A percentile compares a stretch with the other conserved stretches of the same genome.
Conservation (phyloP, 306 rosid species). For the Urtica urens region DNA sequence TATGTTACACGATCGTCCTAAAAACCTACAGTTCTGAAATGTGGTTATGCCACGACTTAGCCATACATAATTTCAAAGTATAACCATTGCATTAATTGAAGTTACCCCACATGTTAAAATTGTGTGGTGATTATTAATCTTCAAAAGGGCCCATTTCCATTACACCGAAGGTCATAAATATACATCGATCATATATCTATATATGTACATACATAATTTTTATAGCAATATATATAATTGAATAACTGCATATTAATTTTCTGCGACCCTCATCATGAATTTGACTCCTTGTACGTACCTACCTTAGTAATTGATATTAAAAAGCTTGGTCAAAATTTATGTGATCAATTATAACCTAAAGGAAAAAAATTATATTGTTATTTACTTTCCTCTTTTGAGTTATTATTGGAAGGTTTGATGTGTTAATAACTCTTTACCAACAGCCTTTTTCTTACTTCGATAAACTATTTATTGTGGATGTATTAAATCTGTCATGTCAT, state of each 20-base stretch:
- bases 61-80: background rate
- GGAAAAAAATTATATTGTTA: too few relatives aligned
- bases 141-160: background rate
- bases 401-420: too few relatives aligned
- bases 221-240: background rate
- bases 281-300: slow-evolving; percentile 1
- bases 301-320: background rate
- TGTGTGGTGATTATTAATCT: slow-evolving; percentile 7
- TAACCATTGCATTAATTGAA: slow-evolving; percentile 20
- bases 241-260: background rate
- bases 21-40: slow-evolving; percentile 10
- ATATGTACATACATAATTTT: background rate
- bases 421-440: too few relatives aligned
- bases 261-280: background rate
- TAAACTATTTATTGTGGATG: too few relatives aligned
- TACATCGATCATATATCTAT: background rate
- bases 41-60: slow-evolving; percentile 25
- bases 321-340: background rate
- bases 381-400: too few relatives aligned
- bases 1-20: slow-evolving; percentile 13
- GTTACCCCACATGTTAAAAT: slow-evolving; percentile 28
- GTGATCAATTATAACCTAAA: too few relatives aligned
- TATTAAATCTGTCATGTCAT: too few relatives aligned
- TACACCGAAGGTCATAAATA: background rate
- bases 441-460: too few relatives aligned